Conservation (phyloP, 805 yeast species). For the Candida silvatica region DNA sequence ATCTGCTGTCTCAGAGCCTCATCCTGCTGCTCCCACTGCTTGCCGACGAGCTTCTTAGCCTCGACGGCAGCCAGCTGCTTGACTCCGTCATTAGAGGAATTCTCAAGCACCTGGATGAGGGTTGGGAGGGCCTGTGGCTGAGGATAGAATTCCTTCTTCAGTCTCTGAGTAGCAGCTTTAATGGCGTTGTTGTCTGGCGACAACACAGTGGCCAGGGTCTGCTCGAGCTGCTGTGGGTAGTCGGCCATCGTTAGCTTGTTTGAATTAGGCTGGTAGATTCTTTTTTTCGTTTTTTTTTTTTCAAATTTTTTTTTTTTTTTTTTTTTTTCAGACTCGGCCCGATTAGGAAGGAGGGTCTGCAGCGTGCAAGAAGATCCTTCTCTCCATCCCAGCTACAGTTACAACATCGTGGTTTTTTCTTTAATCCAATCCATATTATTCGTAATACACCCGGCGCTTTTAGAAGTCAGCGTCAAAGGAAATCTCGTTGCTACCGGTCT, state of each 20-base stretch:
- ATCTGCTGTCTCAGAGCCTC: slow-evolving; percentile 48
- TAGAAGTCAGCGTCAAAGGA: slow-evolving; percentile 92
- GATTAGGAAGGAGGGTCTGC: too few relatives aligned
- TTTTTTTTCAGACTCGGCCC: too few relatives aligned
- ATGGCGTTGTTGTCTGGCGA: slow-evolving; percentile 76
- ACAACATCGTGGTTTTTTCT: too few relatives aligned
- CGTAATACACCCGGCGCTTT: too few relatives aligned
- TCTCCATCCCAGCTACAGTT: too few relatives aligned
- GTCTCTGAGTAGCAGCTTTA: slow-evolving; percentile 71
- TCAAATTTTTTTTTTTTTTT: too few relatives aligned
- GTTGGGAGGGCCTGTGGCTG: slow-evolving; percentile 72
- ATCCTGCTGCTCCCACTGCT: slow-evolving; percentile 57
- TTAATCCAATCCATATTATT: too few relatives aligned
- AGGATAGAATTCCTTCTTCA: slow-evolving; percentile 67
- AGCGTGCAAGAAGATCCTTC: too few relatives aligned
- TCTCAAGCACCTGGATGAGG: slow-evolving; percentile 71
- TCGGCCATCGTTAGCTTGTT: too few relatives aligned
- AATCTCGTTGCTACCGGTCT: slow-evolving; percentile 47
- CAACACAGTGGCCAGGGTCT: slow-evolving; percentile 67
- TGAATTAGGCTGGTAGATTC: too few relatives aligned
- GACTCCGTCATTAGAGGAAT: slow-evolving; percentile 57
- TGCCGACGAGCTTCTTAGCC: slow-evolving; percentile 71
- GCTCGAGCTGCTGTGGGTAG: slow-evolving; percentile 49
- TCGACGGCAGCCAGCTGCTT: slow-evolving; percentile 96
- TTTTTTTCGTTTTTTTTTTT: too few relatives aligned